Evolutionary conservation across 2,329 filamentous ascomycete species (phyloP).

Genomic region (Colletotrichum paranaense): DNA sequence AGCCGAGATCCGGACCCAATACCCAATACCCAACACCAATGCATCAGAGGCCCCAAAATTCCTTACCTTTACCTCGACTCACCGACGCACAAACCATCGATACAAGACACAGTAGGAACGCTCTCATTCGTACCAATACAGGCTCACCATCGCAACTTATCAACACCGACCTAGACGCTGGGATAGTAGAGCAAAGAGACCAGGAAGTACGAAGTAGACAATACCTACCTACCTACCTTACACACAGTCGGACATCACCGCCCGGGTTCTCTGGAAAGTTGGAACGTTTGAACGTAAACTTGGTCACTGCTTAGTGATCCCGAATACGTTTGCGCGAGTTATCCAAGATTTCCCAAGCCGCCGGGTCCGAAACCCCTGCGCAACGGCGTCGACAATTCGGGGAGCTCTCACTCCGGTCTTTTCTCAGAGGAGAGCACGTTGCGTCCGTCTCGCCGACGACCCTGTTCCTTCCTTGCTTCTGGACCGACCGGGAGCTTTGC

Average conservation of each 20-base stretch:
- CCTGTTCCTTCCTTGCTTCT: no score
- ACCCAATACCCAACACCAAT: neutral
- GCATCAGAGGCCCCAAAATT: slow-evolving; percentile 3
- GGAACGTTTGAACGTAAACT: neutral
- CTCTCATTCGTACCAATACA: neutral
- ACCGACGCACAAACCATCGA: slow-evolving; percentile 8
- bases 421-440: neutral
- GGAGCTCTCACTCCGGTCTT: slow-evolving; percentile 6
- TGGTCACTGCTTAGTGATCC: neutral
- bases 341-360: neutral
- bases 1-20: slow-evolving; percentile 4
- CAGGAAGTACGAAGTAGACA: neutral
- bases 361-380: slow-evolving; percentile 17
- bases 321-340: neutral
- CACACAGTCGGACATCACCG: neutral
- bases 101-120: neutral
- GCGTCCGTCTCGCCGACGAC: neutral
- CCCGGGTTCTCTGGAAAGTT: neutral
- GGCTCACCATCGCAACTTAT: neutral
- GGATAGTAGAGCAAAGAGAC: neutral
- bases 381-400: neutral
- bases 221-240: neutral
- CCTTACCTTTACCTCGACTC: slow-evolving; percentile 9
- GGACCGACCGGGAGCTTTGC: slow-evolving; percentile 16
- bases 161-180: slow-evolving; percentile 2